These are phyloP conservation scores for Candida sakaeoensis DNA, from an alignment of 805 yeast species.

Conservation along the genomic window DNA sequence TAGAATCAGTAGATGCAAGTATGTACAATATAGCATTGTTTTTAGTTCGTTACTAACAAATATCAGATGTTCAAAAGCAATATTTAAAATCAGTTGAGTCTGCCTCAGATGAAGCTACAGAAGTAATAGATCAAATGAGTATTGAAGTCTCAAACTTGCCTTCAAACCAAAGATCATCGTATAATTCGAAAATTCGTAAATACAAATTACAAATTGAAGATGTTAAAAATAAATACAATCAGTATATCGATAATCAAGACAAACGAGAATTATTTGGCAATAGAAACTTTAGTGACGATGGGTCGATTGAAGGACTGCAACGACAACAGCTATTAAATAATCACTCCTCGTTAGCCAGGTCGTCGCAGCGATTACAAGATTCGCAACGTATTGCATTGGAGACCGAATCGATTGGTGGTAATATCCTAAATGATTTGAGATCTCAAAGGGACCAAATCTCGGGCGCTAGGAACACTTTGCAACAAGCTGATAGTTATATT, in stretches of 20 bases:
- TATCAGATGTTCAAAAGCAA: slow-evolving; percentile 46
- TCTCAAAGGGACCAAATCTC: slow-evolving; percentile 91
- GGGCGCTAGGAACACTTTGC: slow-evolving; percentile 79
- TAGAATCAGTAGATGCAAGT: slow-evolving; percentile 44
- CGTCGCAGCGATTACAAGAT: slow-evolving; percentile 79
- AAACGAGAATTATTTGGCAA: slow-evolving; percentile 70
- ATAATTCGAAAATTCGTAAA: slow-evolving; percentile 72
- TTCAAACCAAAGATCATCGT: slow-evolving; percentile 64
- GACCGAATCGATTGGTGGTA: slow-evolving; percentile 88
- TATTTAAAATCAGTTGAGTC: slow-evolving; percentile 59
- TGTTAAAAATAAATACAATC: slow-evolving; percentile 52
- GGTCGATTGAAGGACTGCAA: slow-evolving; percentile 55
- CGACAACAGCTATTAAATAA: slow-evolving; percentile 76
- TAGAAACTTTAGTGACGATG: slow-evolving; percentile 37
- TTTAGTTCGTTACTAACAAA: slow-evolving; percentile 21
- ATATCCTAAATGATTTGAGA: slow-evolving; percentile 80
- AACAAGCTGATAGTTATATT: slow-evolving; percentile 89
- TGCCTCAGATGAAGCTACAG: slow-evolving; percentile 76
- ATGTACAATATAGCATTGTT: slow-evolving; percentile 15
- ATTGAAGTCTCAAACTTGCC: slow-evolving; percentile 83
- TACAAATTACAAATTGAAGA: slow-evolving; percentile 59
- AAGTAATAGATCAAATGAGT: slow-evolving; percentile 80
- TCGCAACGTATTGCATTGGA: slow-evolving; percentile 89
- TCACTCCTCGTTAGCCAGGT: slow-evolving; percentile 75
- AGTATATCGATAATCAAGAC: slow-evolving; percentile 65